Conservation (phyloP, 495 filamentous ascomycete species). For the Tuber calosporum region DNA sequence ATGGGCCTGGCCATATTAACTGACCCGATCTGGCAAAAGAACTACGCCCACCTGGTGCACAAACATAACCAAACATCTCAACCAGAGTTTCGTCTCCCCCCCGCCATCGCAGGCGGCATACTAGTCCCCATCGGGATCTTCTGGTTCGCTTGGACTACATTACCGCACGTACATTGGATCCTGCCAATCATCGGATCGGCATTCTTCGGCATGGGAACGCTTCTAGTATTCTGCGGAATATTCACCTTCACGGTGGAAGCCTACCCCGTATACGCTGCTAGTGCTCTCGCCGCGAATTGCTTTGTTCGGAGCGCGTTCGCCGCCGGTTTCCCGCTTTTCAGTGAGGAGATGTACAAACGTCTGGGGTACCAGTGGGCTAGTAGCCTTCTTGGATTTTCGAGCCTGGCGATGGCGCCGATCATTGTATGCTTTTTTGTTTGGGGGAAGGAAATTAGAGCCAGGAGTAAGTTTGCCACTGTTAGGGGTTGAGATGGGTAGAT, state of each 20-base stretch:
- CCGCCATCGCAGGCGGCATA: conserved; percentile 68
- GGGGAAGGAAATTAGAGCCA: conserved; percentile 48
- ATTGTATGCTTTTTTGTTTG: conserved; percentile 35
- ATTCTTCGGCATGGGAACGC: conserved; percentile 70
- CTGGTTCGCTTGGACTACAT: conserved; percentile 65
- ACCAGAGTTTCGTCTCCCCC: conserved; percentile 82
- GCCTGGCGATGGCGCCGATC: conserved; percentile 56
- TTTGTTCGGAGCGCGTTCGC: conserved; percentile 78
- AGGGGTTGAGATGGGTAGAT: background rate
- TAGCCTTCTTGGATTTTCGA: conserved; percentile 61
- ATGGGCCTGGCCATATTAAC: conserved; percentile 63
- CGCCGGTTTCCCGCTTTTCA: conserved; percentile 67
- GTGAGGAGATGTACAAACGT: conserved; percentile 54
- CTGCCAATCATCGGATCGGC: conserved; percentile 57
- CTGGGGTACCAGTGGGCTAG: conserved; percentile 69
- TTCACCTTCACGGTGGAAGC: conserved; percentile 94
- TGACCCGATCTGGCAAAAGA: conserved; percentile 69
- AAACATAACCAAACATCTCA: conserved; percentile 56
- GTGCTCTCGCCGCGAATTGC: conserved; percentile 79
- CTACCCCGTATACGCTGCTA: conserved; percentile 85
- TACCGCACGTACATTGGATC: conserved; percentile 62
- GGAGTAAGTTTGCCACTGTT: conserved; percentile 50
- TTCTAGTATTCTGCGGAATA: conserved; percentile 73
- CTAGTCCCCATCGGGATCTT: conserved; percentile 71
- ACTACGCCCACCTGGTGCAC: conserved; percentile 58